Conservation (phyloP, 2,329 filamentous ascomycete genomes). For the Fusarium nematophilum region DNA sequence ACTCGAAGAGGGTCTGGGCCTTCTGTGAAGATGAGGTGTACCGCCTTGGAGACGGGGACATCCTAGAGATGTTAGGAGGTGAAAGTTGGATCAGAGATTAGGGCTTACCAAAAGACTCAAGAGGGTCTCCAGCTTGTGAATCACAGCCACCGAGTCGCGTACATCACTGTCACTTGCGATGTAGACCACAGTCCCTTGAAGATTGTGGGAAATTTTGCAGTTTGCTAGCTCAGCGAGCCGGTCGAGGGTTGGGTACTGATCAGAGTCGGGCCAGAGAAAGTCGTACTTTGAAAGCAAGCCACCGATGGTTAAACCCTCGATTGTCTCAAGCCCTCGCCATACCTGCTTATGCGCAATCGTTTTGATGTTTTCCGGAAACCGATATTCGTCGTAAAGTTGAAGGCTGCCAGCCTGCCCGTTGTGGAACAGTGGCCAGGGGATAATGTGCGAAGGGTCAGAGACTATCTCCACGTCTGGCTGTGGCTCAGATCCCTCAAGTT, state of each 20-base stretch:
- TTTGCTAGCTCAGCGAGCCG: slow-evolving; percentile 10
- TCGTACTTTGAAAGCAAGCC: slow-evolving; percentile 32
- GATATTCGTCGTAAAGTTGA: slow-evolving; percentile 27
- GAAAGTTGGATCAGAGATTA: neutral
- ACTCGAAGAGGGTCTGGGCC: slow-evolving; percentile 12
- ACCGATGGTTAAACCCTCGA: slow-evolving; percentile 12
- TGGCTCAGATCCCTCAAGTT: neutral
- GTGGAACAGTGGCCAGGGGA: slow-evolving; percentile 39
- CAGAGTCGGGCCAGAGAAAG: slow-evolving; percentile 20
- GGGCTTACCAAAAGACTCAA: slow-evolving; percentile 28
- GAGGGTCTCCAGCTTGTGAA: slow-evolving; percentile 38
- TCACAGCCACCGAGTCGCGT: slow-evolving; percentile 21
- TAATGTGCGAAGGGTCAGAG: slow-evolving; percentile 26
- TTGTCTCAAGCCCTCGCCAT: slow-evolving; percentile 42
- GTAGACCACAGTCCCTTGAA: slow-evolving; percentile 43
- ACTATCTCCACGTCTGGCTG: slow-evolving; percentile 37
- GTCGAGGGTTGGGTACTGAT: slow-evolving; percentile 16
- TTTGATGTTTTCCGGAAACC: slow-evolving; percentile 39
- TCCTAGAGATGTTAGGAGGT: slow-evolving; percentile 31
- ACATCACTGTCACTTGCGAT: slow-evolving; percentile 35
- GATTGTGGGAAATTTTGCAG: slow-evolving; percentile 45
- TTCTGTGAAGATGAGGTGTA: slow-evolving; percentile 42
- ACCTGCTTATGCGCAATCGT: slow-evolving; percentile 28
- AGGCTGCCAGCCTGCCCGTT: neutral
- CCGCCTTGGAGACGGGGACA: neutral